phyloP scores from a whole-genome alignment of 805 yeast genomes.

The Monosporozyma servazzii region DNA sequence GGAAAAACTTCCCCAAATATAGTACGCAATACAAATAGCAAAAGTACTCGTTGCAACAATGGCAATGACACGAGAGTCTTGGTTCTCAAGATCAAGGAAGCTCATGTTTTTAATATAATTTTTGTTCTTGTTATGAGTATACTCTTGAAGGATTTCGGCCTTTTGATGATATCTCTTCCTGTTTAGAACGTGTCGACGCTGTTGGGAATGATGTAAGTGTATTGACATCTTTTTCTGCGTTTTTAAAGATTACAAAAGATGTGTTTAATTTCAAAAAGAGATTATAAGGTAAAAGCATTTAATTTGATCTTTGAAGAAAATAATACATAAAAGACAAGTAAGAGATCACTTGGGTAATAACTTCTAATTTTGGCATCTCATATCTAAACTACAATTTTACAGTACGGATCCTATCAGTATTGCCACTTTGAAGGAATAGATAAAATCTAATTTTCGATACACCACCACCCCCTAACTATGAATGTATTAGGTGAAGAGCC shows the following conservation, averaged over 20 bases:
- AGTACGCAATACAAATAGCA: slow-evolving; percentile 11
- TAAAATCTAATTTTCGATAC: background rate
- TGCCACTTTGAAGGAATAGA: background rate
- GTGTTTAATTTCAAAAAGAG: background rate
- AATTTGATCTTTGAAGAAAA: background rate
- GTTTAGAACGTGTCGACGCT: background rate
- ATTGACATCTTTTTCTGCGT: background rate
- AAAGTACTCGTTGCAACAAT: slow-evolving; percentile 9
- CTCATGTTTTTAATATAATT: background rate
- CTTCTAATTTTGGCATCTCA: background rate
- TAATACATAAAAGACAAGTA: background rate
- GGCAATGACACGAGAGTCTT: background rate
- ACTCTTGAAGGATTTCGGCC: background rate
- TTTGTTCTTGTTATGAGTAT: background rate
- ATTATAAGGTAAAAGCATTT: background rate
- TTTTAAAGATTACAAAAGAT: background rate
- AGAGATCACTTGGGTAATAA: background rate
- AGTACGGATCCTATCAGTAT: background rate
- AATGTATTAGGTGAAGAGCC: background rate
- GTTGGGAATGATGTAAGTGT: background rate
- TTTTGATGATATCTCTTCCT: background rate
- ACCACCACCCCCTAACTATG: background rate
- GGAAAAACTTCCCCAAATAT: slow-evolving; percentile 9
- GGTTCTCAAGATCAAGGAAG: background rate
- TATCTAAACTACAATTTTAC: background rate